These are phyloP conservation scores for Gaertneriomyces sp. DNA, from an alignment of 192 early-diverging fungal species.

Conservation along the genomic window DNA sequence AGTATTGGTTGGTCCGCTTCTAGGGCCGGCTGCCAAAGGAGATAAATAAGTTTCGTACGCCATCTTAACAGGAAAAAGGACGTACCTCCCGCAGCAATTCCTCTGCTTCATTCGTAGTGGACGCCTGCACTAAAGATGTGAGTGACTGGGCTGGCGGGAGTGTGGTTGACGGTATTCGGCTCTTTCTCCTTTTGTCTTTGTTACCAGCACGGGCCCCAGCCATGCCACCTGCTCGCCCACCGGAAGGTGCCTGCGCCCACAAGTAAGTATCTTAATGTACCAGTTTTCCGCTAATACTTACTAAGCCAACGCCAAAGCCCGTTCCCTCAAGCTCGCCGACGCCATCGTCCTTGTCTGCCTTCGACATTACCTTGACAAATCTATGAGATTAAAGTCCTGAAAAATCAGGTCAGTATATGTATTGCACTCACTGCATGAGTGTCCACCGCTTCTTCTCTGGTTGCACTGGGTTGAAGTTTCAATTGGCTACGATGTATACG, in stretches of 20 bases:
- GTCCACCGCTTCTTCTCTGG: constrained; percentile 12
- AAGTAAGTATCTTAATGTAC: neutral
- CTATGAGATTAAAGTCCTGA: neutral
- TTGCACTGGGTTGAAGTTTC: neutral
- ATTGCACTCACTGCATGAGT: neutral
- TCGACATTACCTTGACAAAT: neutral
- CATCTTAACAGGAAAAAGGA: no score
- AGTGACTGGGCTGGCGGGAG: no score
- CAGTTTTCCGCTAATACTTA: constrained; percentile 16
- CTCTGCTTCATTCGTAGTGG: no score
- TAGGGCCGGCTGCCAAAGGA: no score
- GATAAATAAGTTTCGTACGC: no score
- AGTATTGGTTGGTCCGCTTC: no score
- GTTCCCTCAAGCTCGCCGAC: constrained; percentile 57
- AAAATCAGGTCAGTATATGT: neutral
- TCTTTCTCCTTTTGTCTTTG: constrained; percentile 31
- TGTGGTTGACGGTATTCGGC: neutral
- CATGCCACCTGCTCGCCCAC: constrained; percentile 19
- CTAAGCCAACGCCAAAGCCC: constrained; percentile 60
- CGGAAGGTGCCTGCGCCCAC: constrained; percentile 19
- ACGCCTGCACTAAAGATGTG: no score
- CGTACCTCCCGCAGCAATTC: no score
- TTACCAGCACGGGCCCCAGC: constrained; percentile 4
- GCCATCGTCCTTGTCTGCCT: constrained; percentile 46
- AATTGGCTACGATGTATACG: constrained; percentile 19